Percentiles rank a stretch among this genome's conserved stretches.
Conservation (phyloP, 2,329 filamentous ascomycete species). For the Fusarium subglutinans region DNA sequence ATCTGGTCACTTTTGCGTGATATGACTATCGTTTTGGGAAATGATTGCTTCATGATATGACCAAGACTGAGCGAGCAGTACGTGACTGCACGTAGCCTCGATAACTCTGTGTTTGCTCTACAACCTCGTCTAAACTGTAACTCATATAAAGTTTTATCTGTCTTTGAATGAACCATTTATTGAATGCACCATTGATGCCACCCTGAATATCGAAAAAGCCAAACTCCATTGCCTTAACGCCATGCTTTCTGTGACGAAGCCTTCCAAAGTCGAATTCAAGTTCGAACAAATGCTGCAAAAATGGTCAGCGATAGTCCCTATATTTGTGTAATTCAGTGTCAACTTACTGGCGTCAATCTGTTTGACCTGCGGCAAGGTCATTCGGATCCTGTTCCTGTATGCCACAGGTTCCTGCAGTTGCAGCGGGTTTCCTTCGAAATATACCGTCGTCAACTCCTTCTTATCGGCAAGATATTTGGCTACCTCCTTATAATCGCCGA, state of each 20-base stretch:
- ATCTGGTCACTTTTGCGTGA: background rate
- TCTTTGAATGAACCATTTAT: constrained; percentile 5
- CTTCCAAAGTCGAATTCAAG: constrained; percentile 21
- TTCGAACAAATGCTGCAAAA: constrained; percentile 46
- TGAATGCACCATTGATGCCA: constrained; percentile 17
- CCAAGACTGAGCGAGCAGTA: background rate
- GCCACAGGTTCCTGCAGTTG: constrained; percentile 82
- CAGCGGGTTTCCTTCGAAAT: constrained; percentile 94
- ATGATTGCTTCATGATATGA: background rate
- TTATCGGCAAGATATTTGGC: constrained; percentile 83
- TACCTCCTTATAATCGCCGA: constrained; percentile 83
- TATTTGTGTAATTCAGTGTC: background rate
- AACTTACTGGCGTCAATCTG: constrained; percentile 98
- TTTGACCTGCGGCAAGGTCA: constrained; percentile 85
- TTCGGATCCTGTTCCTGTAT: constrained; percentile 91
- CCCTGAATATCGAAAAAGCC: constrained; percentile 20
- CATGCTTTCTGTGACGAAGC: constrained; percentile 35
- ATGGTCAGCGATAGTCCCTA: background rate
- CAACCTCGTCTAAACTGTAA: background rate
- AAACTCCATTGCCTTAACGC: constrained; percentile 33
- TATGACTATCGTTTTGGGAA: background rate
- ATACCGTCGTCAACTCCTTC: constrained; percentile 84
- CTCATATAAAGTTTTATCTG: constrained; percentile 2
- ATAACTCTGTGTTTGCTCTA: background rate
- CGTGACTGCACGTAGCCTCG: background rate